Evolutionary conservation across 805 yeast genomes (phyloP), one percentile per base, ranked within the genome.

Genomic region (Myxozyma melibiosi): DNA sequence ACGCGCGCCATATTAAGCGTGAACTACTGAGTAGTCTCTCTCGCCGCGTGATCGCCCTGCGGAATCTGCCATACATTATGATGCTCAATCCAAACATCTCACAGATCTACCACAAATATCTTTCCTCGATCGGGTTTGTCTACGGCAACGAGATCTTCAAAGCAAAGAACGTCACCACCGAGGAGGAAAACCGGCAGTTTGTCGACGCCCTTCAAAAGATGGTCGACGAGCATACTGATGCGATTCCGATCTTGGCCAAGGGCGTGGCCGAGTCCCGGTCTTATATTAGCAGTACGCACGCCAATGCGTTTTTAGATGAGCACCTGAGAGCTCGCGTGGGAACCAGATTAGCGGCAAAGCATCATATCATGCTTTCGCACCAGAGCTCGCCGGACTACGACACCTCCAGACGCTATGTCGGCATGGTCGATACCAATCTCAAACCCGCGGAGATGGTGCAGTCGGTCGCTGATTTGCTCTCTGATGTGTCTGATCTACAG

Each of bases 61-160:
- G 92, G 61, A 76, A 79, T 42, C 74, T 92, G 53, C 97, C 97
- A 0, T 92, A 90, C 70, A 79, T 91, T 64, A 90, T 86, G 45
- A 85, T 90, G 54, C 72, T 92, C 60, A 92, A 92, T 69, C 97
- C 97, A 4, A 83, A 88, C 66, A 85, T 92, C 50, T 86, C 92
- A 9, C 82, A 82, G 65, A 85, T 88, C 22, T 89, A 90, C 74
- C 78, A 82, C 65, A 73, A 85, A 46, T 92, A 92, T 73, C 74
- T 89, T 61, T 77, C 82, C 55, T 85, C 96, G 1, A 39, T 65
- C 18, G 38, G 58, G 27, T 54, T 43, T 18, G 46, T 65, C 14
- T 79, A 90, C 74, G 74, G 80, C 49, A 73, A 77, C 45, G 70
- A 74, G 52, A 68, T 78, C 39, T 40, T 39, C 22, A 33, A 40